Evolutionary conservation across 441 rosid genomes (phyloP).

Genomic region (Daphne laureola): DNA sequence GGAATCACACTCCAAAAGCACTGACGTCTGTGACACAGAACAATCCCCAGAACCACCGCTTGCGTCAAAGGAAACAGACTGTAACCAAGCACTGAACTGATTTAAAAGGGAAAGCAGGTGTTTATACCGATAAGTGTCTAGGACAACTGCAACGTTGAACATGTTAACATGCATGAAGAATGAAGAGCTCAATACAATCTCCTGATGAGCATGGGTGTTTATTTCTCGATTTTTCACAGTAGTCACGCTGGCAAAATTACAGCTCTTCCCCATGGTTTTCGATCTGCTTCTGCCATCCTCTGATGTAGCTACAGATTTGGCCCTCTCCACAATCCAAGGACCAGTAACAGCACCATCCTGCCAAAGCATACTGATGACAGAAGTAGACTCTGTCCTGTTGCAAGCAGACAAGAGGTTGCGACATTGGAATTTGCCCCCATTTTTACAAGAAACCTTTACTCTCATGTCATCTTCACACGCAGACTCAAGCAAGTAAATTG

Average conservation of each 20-base stretch:
- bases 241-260: slow-evolving; percentile 67
- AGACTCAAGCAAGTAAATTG: slow-evolving; percentile 53
- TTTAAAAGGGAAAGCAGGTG: slow-evolving; percentile 37
- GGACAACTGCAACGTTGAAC: slow-evolving; percentile 36
- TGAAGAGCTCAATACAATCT: slow-evolving; percentile 62
- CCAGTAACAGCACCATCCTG: slow-evolving; percentile 62
- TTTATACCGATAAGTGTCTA: slow-evolving; percentile 46
- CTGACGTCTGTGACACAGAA: slow-evolving; percentile 46
- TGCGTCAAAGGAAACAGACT: slow-evolving; percentile 24
- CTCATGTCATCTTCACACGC: slow-evolving; percentile 30
- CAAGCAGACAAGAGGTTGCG: slow-evolving; percentile 48
- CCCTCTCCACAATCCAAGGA: slow-evolving; percentile 72
- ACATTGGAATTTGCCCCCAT: slow-evolving; percentile 36
- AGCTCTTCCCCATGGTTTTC: slow-evolving; percentile 44
- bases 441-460: slow-evolving; percentile 18
- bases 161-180: slow-evolving; percentile 52
- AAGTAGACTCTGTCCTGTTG: slow-evolving; percentile 36
- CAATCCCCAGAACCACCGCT: slow-evolving; percentile 22
- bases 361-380: slow-evolving; percentile 73
- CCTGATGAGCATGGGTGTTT: slow-evolving; percentile 47
- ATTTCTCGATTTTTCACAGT: slow-evolving; percentile 46
- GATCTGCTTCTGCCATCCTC: slow-evolving; percentile 46
- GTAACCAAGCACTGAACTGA: slow-evolving; percentile 43
- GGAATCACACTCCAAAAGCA: slow-evolving; percentile 72
- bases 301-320: slow-evolving; percentile 60